Evolutionary conservation across 1,284 basidiomycete species (phyloP).

Genomic region (Porodaedalea pini): DNA sequence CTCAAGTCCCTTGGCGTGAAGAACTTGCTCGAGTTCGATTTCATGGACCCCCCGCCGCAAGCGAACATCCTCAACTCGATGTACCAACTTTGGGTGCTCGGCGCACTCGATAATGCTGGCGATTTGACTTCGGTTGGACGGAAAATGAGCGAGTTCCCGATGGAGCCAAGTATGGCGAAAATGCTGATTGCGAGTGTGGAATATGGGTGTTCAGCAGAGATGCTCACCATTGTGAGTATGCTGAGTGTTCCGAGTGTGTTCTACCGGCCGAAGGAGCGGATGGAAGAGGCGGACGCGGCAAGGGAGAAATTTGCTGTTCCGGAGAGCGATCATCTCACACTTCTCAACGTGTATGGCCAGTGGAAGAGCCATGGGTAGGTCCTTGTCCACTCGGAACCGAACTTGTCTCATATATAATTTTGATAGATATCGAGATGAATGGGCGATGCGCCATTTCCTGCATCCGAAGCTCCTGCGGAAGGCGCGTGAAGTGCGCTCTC

Average conservation of each 20-base stretch:
- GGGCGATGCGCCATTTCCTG: slow-evolving; percentile 92
- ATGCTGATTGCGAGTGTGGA: slow-evolving; percentile 97
- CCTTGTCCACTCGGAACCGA: background rate
- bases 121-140: slow-evolving; percentile 88
- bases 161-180: slow-evolving; percentile 97
- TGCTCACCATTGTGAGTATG: slow-evolving; percentile 99
- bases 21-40: slow-evolving; percentile 53
- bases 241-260: slow-evolving; percentile 96
- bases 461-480: slow-evolving; percentile 96
- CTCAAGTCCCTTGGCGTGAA: slow-evolving; percentile 67
- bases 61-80: slow-evolving; percentile 96
- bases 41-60: slow-evolving; percentile 54
- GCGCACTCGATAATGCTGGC: slow-evolving; percentile 96
- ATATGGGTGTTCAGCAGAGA: slow-evolving; percentile 89
- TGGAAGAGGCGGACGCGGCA: slow-evolving; percentile 95
- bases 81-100: slow-evolving; percentile 99
- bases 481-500: slow-evolving; percentile 92
- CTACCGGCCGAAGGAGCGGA: slow-evolving; percentile 91
- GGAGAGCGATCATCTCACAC: slow-evolving; percentile 94
- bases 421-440: slow-evolving; percentile 81
- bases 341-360: slow-evolving; percentile 95
- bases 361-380: slow-evolving; percentile 92
- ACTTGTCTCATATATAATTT: slow-evolving; percentile 14
- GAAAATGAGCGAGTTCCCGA: slow-evolving; percentile 98
- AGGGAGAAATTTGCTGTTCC: slow-evolving; percentile 98